Conservation (phyloP, 75 land plant species). For the Picea glauca region DNA sequence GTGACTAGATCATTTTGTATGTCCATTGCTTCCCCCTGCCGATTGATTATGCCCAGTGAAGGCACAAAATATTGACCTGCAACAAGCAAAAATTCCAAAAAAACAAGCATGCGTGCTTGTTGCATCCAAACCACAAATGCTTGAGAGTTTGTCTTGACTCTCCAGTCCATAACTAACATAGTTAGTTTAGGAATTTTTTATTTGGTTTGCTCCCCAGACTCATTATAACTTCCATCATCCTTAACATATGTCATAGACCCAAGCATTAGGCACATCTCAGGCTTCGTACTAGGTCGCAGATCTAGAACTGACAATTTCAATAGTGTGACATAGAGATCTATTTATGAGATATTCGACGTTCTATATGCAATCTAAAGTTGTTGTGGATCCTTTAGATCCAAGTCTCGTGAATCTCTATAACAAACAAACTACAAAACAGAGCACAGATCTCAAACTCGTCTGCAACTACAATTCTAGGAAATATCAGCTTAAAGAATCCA, state of each 20-base stretch:
- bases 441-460: too few species aligned
- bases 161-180: slow-evolving; percentile 34
- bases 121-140: slow-evolving; percentile 31
- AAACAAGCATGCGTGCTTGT: slow-evolving; percentile 31
- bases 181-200: slow-evolving; percentile 17
- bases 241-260: slow-evolving; percentile 17
- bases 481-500: too few species aligned
- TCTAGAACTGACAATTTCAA: slow-evolving; percentile 31
- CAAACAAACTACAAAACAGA: too few species aligned
- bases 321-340: slow-evolving; percentile 24
- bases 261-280: slow-evolving; percentile 41
- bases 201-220: too few species aligned
- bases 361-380: slow-evolving; percentile 34
- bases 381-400: not conserved
- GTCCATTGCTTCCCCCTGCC: slow-evolving; percentile 14
- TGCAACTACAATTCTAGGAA: too few species aligned
- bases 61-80: slow-evolving; percentile 34
- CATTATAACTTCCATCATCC: too few species aligned
- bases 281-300: slow-evolving; percentile 30
- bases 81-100: slow-evolving; percentile 36
- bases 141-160: slow-evolving; percentile 25
- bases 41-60: slow-evolving; percentile 15
- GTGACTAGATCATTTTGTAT: slow-evolving; percentile 12
- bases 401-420: too few species aligned
- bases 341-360: slow-evolving; percentile 14